A percentile compares a stretch with the other conserved stretches of the same genome.
These are phyloP conservation scores for Primulina eburnea DNA, from an alignment of 257 asterid genomes.

Conservation along the genomic window DNA sequence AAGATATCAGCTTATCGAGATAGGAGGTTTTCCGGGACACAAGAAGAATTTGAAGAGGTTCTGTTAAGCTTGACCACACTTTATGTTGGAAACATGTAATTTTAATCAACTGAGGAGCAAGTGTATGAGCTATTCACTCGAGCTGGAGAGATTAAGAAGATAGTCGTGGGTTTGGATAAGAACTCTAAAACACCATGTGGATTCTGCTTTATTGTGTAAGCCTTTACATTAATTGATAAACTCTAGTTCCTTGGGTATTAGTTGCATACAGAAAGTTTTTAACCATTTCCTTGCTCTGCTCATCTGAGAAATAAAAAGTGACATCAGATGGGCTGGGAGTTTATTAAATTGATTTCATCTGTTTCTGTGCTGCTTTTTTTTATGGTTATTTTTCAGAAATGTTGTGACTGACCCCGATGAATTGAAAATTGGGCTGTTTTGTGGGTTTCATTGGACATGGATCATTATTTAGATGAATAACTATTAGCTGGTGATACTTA, in stretches of 20 bases:
- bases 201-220: constrained; percentile 87
- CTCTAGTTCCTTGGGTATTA: neutral
- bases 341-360: no score
- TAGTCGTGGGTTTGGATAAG: constrained; percentile 94
- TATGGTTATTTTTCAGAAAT: no score
- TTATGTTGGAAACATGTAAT: constrained; percentile 90
- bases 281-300: neutral
- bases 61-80: constrained; percentile 66
- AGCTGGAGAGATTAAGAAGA: constrained; percentile 92
- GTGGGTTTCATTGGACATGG: no score
- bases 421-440: no score
- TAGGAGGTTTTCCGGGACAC: constrained; percentile 85
- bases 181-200: constrained; percentile 95
- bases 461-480: no score
- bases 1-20: constrained; percentile 90
- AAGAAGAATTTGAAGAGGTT: constrained; percentile 87
- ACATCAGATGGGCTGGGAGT: neutral
- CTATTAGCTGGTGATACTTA: no score
- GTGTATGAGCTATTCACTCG: constrained; percentile 86
- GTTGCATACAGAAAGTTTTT: neutral
- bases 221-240: constrained; percentile 10
- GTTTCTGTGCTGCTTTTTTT: no score
- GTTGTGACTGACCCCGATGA: no score
- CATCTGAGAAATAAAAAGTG: neutral
- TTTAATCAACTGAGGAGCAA: constrained; percentile 97